These are phyloP conservation scores for Beauveria sp. DNA, from an alignment of 2,329 filamentous ascomycete genomes.

Conservation along the genomic window DNA sequence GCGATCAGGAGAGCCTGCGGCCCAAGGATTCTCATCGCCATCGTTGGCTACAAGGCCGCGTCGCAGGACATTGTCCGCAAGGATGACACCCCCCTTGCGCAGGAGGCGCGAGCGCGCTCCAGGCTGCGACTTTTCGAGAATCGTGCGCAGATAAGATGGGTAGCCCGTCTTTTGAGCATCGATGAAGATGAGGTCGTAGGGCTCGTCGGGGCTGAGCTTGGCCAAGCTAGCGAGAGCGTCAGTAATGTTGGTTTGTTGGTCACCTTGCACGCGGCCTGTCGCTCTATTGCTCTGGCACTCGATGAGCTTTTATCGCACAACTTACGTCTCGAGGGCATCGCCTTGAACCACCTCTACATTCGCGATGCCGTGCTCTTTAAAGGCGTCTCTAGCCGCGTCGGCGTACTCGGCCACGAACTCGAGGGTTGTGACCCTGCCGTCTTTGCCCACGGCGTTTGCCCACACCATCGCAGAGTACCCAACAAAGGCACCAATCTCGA, in stretches of 20 bases:
- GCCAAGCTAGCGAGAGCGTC: conserved; percentile 20
- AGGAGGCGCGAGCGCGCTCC: conserved; percentile 33
- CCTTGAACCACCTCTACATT: conserved; percentile 42
- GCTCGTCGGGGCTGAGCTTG: conserved; percentile 27
- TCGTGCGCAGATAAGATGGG: conserved; percentile 36
- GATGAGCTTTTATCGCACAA: neutral
- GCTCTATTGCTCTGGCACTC: neutral
- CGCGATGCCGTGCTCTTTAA: conserved; percentile 29
- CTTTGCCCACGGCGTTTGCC: conserved; percentile 31
- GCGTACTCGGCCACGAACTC: conserved; percentile 40
- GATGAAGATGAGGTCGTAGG: conserved; percentile 48
- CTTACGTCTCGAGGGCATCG: conserved; percentile 39
- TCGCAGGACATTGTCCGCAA: conserved; percentile 48
- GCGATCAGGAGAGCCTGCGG: conserved; percentile 13
- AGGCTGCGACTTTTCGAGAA: conserved; percentile 36
- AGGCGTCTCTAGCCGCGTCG: conserved; percentile 29
- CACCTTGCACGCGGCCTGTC: too few relatives aligned
- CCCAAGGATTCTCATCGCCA: conserved; percentile 28
- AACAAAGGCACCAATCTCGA: conserved; percentile 35
- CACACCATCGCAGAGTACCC: conserved; percentile 35
- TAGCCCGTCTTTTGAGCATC: conserved; percentile 49
- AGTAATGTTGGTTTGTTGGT: neutral
- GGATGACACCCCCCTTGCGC: conserved; percentile 40
- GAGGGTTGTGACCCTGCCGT: conserved; percentile 34
- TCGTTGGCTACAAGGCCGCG: conserved; percentile 39